Percentiles rank a stretch among this genome's conserved stretches.
phyloP scores from a whole-genome alignment of 2,329 filamentous ascomycete species.

The Colletotrichum caudatum region DNA sequence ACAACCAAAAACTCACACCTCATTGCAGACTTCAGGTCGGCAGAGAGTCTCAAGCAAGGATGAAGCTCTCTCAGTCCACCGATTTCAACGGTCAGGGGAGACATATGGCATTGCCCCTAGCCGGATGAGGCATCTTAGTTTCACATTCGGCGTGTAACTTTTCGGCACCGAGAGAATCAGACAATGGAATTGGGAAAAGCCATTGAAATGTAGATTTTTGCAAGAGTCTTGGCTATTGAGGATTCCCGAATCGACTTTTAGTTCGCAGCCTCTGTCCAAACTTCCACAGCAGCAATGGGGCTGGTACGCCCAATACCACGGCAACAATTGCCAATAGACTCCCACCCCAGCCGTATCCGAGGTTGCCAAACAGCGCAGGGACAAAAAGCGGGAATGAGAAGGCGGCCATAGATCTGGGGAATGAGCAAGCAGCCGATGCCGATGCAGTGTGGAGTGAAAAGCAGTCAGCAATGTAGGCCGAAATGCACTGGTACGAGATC shows the following conservation, averaged over 20 bases:
- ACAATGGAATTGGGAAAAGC: too few species aligned
- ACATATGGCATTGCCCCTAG: conserved; percentile 49
- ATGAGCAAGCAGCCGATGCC: conserved; percentile 60
- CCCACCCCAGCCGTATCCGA: conserved; percentile 57
- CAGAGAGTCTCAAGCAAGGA: conserved; percentile 42
- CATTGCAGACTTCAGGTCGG: conserved; percentile 45
- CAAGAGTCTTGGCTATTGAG: not conserved
- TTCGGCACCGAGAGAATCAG: not conserved
- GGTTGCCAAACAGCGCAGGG: conserved; percentile 51
- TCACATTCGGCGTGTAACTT: not conserved
- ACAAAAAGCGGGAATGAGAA: conserved; percentile 65
- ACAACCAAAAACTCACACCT: conserved; percentile 44
- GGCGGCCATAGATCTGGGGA: conserved; percentile 58
- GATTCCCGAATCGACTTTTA: conserved; percentile 27
- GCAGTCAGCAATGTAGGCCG: conserved; percentile 56
- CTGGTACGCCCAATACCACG: conserved; percentile 53
- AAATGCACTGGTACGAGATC: conserved; percentile 31
- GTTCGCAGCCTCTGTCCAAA: conserved; percentile 53
- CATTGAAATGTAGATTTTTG: too few species aligned
- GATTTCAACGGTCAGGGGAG: conserved; percentile 46
- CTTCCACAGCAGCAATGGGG: conserved; percentile 55
- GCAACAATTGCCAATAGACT: conserved; percentile 53
- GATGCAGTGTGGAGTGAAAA: conserved; percentile 62
- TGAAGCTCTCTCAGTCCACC: conserved; percentile 46
- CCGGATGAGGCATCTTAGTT: conserved; percentile 30